Evolutionary conservation across 495 filamentous ascomycete genomes (phyloP), one percentile per base, ranked within the genome.

Genomic region (Penicillium paradoxum): DNA sequence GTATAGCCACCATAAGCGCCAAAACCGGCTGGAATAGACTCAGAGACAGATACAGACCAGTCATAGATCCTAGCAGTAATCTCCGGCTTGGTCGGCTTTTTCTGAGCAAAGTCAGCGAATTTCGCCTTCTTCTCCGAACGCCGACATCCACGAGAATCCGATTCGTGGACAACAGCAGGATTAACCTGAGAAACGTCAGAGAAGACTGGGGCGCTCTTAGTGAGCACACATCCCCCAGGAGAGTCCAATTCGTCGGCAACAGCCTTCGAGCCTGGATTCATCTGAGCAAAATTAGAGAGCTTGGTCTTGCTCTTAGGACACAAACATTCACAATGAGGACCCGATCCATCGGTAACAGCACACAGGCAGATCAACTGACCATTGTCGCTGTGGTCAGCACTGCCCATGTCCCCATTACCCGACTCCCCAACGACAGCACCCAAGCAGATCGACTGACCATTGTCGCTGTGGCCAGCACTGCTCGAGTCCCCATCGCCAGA

Each of bases 321-420:
- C 7, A 7, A 7, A 27, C 9, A 8, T 32, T 11, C 25, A 3
- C 25, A 3, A 8, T 8, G 29, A 32, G 6, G 2, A 8, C 10
- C 21, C 40, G 25, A 25, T 27, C 7, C 24, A 7, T 27, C 24
- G 24, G 24, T 30, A 36, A 21, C 45, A 47, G 45, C 42, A 44
- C 42, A 9, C 15, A 8, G 11, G n/a, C 22, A 44, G 25, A 19
- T 29, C 29, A 11, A 32, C 42, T 44, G 42, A 6, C 42, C 42
- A 44, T 44, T 19, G 42, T 44, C 41, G 25, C 41, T 44, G 41
- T 44, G 41, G 41, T 14, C 41, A 44, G 24, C 24, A 44, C 14
- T 18, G 11, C 21, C 6, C 1, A 2, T 7, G 41, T 44, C 41
- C 46, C 33, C 15, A n/a, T 27, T 19, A 6, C n/a, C 7, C 9